Evolutionary conservation across 1,139 yeast species (phyloP), one percentile per base, ranked within the genome.

Genomic region (Waltiozyma sp.): DNA sequence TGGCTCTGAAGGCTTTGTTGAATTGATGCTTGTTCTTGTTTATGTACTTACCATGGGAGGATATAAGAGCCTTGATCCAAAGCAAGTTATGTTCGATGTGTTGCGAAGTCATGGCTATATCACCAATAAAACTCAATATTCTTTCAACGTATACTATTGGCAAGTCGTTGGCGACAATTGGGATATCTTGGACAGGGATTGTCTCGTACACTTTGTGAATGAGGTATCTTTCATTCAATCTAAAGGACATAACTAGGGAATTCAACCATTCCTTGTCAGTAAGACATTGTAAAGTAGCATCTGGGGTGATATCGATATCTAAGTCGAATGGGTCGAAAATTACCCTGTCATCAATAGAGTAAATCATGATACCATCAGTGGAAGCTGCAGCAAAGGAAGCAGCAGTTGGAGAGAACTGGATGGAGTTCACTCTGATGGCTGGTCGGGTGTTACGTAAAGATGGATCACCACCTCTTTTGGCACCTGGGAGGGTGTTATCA

Each of bases 241-340:
- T 72, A 72, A 91, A 89, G 1, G 97, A 77, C 96, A 93, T 89
- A 23, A 89, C 85, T 46, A 91, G 63, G 0, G 97, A 94, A 39
- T 77, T 75, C 50, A 89, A 66, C 58, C 77, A 88, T 46, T 88
- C 89, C 48, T 77, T 78, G 43, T 81, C 85, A 16, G 68, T 56
- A 42, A 89, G 65, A 13, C 78, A 72, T 45, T 77, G 82, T 26
- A 77, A 47, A 0, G 89, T 82, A 7, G 84, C 69, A 41, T 77
- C 82, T 0, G 96, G 94, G 0, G 98, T 91, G 37, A 91, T 78
- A 56, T 93, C 98, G 40, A 89, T 70, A 59, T 91, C 98, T 57
- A 91, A 72, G 60, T 93, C 97, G 61, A 86, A 87, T 38, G 99
- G 98, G 67, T 91, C 99, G 58, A 91, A 93, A 39, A 79, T 66